Evolutionary conservation across 495 filamentous ascomycete species (phyloP), one percentile per base, ranked within the genome.

Genomic region (Pseudoneurospora amorphoporcata): DNA sequence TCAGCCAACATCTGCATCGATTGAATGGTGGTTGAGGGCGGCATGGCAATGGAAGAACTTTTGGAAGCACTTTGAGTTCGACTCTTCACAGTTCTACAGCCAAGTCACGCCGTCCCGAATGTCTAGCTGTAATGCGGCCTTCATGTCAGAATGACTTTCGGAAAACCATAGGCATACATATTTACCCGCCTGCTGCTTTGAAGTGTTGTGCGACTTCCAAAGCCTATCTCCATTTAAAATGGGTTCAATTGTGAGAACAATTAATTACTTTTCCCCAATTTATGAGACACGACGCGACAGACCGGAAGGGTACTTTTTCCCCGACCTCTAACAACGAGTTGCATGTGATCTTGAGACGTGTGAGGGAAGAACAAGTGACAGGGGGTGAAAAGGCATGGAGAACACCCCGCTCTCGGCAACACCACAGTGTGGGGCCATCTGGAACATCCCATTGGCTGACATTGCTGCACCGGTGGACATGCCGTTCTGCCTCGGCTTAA

Each of bases 401-500:
- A 10, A 38, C 70, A 39, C 75, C 75, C 73, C 73, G 70, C 75
- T 77, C 75, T 77, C 75, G 75, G 75, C 75, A 77, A 75, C 41
- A 42, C 65, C 47, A 71, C 17, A 47, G n/a, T 61, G n/a, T 58
- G 73, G 70, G 45, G 69, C 45, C n/a, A 47, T 47, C 35, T 61
- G 65, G 12, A 72, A 40, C 65, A 76, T 29, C 40, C 12, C 42
- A 68, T 39, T n/a, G 29, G 42, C 71, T 69, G 7, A 7, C 0
- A 35, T 3, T 1, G 29, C 29, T 37, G 14, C 29, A 37, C 3
- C 29, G 29, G 53, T 35, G 53, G 29, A 35, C 53, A 35, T 65
- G 68, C 73, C 71, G 69, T 73, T 47, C 42, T 77, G 75, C 75
- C 75, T 77, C 75, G 75, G 75, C 75, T 77, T 75, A 75, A 75